phyloP scores from a whole-genome alignment of 1,139 yeast species.

The Pichia sp. region DNA sequence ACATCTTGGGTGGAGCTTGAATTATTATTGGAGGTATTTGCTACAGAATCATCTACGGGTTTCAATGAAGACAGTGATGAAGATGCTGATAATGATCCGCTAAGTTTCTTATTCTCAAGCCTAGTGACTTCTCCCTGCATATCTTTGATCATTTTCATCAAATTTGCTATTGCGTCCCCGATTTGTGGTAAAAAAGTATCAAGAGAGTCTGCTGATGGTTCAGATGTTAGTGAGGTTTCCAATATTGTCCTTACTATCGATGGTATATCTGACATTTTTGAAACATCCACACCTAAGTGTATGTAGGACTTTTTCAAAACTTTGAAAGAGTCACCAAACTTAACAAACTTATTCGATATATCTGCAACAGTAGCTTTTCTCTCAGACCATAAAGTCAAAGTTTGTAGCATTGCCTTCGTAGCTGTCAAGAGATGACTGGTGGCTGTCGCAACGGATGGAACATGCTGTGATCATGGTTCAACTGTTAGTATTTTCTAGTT shows the following conservation, averaged over 20 bases:
- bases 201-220: slow-evolving; percentile 76
- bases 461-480: slow-evolving; percentile 12
- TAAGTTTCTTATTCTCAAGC: slow-evolving; percentile 5
- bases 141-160: slow-evolving; percentile 71
- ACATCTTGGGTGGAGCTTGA: slow-evolving; percentile 9
- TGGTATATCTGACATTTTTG: slow-evolving; percentile 75
- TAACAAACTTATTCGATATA: slow-evolving; percentile 88
- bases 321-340: slow-evolving; percentile 88
- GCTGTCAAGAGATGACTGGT: slow-evolving; percentile 57
- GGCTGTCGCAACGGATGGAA: slow-evolving; percentile 23
- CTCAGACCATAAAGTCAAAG: slow-evolving; percentile 87
- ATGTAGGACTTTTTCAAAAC: slow-evolving; percentile 72
- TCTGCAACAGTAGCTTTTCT: slow-evolving; percentile 69
- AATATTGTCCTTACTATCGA: slow-evolving; percentile 62
- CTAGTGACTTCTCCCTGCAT: slow-evolving; percentile 47
- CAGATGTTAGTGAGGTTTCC: slow-evolving; percentile 81
- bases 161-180: slow-evolving; percentile 75
- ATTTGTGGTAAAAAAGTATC: slow-evolving; percentile 80
- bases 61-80: slow-evolving; percentile 5
- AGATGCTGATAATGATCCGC: slow-evolving; percentile 3
- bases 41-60: slow-evolving; percentile 2
- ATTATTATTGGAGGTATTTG: slow-evolving; percentile 1
- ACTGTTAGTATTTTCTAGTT: background rate
- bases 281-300: slow-evolving; percentile 59
- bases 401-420: slow-evolving; percentile 78